These are phyloP conservation scores for Sporormia fimetaria DNA, from an alignment of 495 filamentous ascomycete genomes.

Conservation along the genomic window DNA sequence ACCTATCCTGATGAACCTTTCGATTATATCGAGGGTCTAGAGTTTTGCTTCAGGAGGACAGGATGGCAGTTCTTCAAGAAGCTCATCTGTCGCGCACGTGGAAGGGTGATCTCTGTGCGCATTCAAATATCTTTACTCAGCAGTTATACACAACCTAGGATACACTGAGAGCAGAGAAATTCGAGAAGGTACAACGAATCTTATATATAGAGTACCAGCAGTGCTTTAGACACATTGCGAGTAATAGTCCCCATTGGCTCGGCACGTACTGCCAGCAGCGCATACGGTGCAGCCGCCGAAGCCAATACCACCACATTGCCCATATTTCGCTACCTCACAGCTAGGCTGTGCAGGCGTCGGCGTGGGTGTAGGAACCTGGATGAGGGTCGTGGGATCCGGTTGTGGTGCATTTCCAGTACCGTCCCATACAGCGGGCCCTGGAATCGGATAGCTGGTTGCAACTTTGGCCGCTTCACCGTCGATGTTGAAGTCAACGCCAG, in stretches of 20 bases:
- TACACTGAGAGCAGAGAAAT: no score
- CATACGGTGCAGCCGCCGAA: conserved; percentile 20
- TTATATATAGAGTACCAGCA: no score
- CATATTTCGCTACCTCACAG: conserved; percentile 12
- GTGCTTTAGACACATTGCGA: conserved; percentile 23
- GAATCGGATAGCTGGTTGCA: conserved; percentile 21
- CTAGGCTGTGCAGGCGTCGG: conserved; percentile 4
- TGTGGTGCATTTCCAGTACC: conserved; percentile 2
- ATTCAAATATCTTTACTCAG: no score
- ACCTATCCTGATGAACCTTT: no score
- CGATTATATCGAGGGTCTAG: no score
- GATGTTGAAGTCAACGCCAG: conserved; percentile 24
- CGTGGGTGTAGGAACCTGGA: conserved; percentile 2
- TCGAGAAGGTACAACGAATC: no score
- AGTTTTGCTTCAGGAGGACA: no score
- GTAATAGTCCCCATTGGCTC: conserved; percentile 15
- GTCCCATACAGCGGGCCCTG: conserved; percentile 25
- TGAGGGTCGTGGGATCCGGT: conserved; percentile 7
- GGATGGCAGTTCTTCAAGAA: no score
- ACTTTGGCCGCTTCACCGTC: conserved; percentile 14
- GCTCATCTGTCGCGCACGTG: no score
- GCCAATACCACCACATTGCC: conserved; percentile 17
- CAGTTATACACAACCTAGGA: no score
- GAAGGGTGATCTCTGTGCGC: no score
- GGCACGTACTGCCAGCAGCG: conserved; percentile 16